A percentile compares a stretch with the other conserved stretches of the same genome.
Conservation (phyloP, 306 rosid species). For the Ziziphus jujuba region DNA sequence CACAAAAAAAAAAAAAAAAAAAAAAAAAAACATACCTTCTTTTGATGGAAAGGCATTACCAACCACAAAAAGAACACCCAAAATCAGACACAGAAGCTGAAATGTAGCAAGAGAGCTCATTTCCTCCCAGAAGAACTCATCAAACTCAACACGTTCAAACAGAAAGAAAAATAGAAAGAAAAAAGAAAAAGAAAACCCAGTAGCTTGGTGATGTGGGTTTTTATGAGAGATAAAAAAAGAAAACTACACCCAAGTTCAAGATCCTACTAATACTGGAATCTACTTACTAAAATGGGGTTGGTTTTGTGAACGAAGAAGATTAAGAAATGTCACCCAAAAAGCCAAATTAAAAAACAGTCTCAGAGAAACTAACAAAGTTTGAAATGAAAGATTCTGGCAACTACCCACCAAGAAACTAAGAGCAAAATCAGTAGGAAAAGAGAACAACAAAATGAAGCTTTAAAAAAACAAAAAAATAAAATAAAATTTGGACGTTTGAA, state of each 20-base stretch:
- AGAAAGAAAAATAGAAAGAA: conserved; percentile 11
- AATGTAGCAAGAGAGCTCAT: conserved; percentile 56
- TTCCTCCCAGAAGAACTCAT: conserved; percentile 43
- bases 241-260: conserved; percentile 20
- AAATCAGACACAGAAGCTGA: conserved; percentile 47
- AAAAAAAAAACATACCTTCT: conserved; percentile 57
- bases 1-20: too few species aligned
- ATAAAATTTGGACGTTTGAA: conserved; percentile 31
- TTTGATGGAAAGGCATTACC: conserved; percentile 47
- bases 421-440: conserved; percentile 28
- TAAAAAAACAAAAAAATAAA: too few species aligned
- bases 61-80: conserved; percentile 41
- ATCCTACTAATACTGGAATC: conserved; percentile 34
- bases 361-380: conserved; percentile 23
- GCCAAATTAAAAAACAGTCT: too few species aligned
- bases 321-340: conserved; percentile 11
- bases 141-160: conserved; percentile 31
- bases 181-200: conserved; percentile 20
- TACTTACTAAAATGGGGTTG: conserved; percentile 15
- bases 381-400: conserved; percentile 45
- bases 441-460: conserved; percentile 17
- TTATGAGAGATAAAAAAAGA: conserved; percentile 22
- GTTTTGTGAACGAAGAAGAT: conserved; percentile 22
- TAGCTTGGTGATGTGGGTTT: conserved; percentile 17
- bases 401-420: conserved; percentile 25